Evolutionary conservation across 2,329 filamentous ascomycete genomes (phyloP).

Genomic region (Colletotrichum sp.): DNA sequence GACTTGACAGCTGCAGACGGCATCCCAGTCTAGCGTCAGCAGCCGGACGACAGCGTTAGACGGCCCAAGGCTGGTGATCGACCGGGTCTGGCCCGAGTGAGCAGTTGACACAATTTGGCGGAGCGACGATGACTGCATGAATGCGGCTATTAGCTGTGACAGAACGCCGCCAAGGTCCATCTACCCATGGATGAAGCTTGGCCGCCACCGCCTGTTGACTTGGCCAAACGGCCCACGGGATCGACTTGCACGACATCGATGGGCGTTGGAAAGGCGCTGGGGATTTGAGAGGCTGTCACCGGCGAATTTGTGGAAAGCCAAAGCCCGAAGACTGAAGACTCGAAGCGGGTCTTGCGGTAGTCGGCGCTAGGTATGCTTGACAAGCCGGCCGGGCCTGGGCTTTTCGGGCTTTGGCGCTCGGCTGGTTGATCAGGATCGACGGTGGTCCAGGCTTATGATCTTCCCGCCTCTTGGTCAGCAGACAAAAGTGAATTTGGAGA

Average conservation of each 20-base stretch:
- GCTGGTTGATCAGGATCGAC: slow-evolving; percentile 5
- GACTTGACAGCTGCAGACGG: slow-evolving; percentile 2
- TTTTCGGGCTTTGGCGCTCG: neutral
- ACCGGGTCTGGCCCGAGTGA: neutral
- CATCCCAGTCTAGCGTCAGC: neutral
- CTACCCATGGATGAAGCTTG: neutral
- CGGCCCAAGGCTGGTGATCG: neutral
- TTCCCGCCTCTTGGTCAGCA: slow-evolving; percentile 3
- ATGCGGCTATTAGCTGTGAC: neutral
- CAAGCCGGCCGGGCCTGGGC: neutral
- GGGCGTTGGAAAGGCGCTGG: neutral
- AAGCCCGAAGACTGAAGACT: neutral
- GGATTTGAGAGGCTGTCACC: neutral
- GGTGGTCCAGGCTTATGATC: neutral
- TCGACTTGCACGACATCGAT: neutral
- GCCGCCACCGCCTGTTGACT: neutral
- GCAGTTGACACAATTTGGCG: neutral
- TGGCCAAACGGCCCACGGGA: neutral
- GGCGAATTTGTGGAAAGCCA: neutral
- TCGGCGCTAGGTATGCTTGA: neutral
- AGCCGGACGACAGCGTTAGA: neutral
- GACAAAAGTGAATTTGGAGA: neutral
- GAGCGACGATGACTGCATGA: neutral
- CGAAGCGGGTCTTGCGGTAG: neutral
- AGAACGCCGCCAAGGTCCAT: neutral